Conservation (phyloP, 345 rosid species). For the Arabis alpina region DNA sequence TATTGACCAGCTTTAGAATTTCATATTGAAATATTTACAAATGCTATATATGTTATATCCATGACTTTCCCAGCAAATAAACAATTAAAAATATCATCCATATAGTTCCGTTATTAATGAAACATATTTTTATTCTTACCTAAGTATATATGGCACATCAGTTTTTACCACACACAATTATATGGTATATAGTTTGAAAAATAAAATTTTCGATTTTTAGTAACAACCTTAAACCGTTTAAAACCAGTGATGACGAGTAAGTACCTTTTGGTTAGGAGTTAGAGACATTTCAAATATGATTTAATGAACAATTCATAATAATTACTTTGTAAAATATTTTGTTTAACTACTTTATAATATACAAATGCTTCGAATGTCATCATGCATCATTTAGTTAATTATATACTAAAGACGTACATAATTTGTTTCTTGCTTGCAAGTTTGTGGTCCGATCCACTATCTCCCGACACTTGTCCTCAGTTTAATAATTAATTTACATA, state of each 20-base stretch:
- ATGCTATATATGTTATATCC: neutral
- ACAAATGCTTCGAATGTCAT: conserved; percentile 20
- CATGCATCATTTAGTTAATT: conserved; percentile 16
- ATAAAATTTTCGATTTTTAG: neutral
- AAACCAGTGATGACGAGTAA: neutral
- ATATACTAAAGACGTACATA: conserved; percentile 9
- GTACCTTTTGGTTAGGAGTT: neutral
- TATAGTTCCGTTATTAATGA: neutral
- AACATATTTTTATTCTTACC: neutral
- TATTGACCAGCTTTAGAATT: conserved; percentile 19
- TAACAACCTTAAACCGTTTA: conserved; percentile 19
- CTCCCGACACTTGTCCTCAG: conserved; percentile 36
- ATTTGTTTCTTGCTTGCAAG: conserved; percentile 22
- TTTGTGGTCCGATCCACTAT: conserved; percentile 31
- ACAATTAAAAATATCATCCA: neutral
- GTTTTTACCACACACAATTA: conserved; percentile 6
- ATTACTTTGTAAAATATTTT: neutral
- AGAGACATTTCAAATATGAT: neutral
- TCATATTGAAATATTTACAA: too few species aligned
- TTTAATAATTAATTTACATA: conserved; percentile 5
- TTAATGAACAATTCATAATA: conserved; percentile 5
- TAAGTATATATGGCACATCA: neutral
- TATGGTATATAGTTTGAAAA: neutral
- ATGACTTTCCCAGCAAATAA: conserved; percentile 12
- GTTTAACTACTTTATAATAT: conserved; percentile 1